phyloP scores from a whole-genome alignment of 2,329 filamentous ascomycete genomes.

The Penicillium expansum region DNA sequence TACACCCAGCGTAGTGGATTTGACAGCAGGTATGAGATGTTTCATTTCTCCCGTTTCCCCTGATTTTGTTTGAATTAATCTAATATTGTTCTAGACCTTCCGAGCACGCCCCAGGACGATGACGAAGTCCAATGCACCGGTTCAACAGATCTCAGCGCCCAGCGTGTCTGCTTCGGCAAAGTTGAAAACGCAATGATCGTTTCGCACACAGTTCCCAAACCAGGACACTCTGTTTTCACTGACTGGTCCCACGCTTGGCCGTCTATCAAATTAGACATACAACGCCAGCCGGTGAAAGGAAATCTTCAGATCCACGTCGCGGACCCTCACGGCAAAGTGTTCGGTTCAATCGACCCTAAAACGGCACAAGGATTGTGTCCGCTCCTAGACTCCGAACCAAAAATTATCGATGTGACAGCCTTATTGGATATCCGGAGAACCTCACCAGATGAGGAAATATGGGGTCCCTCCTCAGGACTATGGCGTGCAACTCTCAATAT shows the following conservation, averaged over 20 bases:
- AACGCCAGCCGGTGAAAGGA: slow-evolving; percentile 56
- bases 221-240: slow-evolving; percentile 58
- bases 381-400: slow-evolving; percentile 65
- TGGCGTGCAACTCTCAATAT: slow-evolving; percentile 71
- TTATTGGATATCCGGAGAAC: slow-evolving; percentile 67
- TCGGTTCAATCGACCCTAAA: slow-evolving; percentile 70
- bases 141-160: slow-evolving; percentile 59
- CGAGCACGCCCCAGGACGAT: slow-evolving; percentile 29
- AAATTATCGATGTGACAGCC: slow-evolving; percentile 67
- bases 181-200: slow-evolving; percentile 66
- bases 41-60: neutral
- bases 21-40: slow-evolving; percentile 38
- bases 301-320: slow-evolving; percentile 64
- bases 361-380: slow-evolving; percentile 67
- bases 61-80: slow-evolving; percentile 2
- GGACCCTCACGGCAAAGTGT: slow-evolving; percentile 68
- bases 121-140: slow-evolving; percentile 46
- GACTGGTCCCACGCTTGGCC: slow-evolving; percentile 62
- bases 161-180: slow-evolving; percentile 79
- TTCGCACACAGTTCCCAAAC: slow-evolving; percentile 67
- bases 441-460: slow-evolving; percentile 61
- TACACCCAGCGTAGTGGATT: slow-evolving; percentile 49
- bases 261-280: slow-evolving; percentile 68
- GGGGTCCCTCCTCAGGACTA: slow-evolving; percentile 58
- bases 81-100: slow-evolving; percentile 24